Percentiles rank a stretch among this genome's conserved stretches.
These are phyloP conservation scores for Aspergillus avenaceus DNA, from an alignment of 495 filamentous ascomycete species.

Conservation along the genomic window DNA sequence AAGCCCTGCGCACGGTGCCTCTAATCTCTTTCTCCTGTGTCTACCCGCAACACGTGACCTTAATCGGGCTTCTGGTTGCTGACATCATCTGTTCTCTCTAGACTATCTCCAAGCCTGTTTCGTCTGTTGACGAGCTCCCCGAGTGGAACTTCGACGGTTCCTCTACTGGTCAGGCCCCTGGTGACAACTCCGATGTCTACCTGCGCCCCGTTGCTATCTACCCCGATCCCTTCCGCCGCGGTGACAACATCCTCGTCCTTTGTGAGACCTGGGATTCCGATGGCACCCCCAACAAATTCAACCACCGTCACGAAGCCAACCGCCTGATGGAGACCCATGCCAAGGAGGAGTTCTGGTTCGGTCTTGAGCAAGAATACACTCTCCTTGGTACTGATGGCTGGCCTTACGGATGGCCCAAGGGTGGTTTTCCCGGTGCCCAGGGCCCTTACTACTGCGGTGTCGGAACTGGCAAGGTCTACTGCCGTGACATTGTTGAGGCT, in stretches of 20 bases:
- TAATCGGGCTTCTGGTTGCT: neutral
- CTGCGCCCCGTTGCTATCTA: slow-evolving; percentile 85
- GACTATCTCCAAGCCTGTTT: slow-evolving; percentile 70
- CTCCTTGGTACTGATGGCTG: slow-evolving; percentile 81
- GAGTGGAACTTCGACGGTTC: slow-evolving; percentile 99
- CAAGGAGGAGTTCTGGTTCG: slow-evolving; percentile 89
- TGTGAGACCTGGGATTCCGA: slow-evolving; percentile 94
- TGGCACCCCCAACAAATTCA: slow-evolving; percentile 97
- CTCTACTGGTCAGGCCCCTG: slow-evolving; percentile 88
- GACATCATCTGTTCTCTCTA: slow-evolving; percentile 28
- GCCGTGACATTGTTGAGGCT: slow-evolving; percentile 96
- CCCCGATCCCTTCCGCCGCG: slow-evolving; percentile 87
- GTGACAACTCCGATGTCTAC: slow-evolving; percentile 98
- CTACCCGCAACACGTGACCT: slow-evolving; percentile 34
- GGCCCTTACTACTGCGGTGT: slow-evolving; percentile 99
- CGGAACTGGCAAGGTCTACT: slow-evolving; percentile 94
- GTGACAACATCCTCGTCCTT: slow-evolving; percentile 87
- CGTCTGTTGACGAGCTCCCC: slow-evolving; percentile 74
- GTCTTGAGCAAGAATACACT: slow-evolving; percentile 97
- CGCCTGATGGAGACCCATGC: slow-evolving; percentile 86
- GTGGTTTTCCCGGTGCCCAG: slow-evolving; percentile 94
- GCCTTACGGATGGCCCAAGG: slow-evolving; percentile 91
- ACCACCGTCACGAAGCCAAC: slow-evolving; percentile 85
- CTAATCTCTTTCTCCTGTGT: slow-evolving; percentile 20
- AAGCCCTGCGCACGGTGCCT: slow-evolving; percentile 29